Percentiles rank a stretch among this genome's conserved stretches.
Conservation (phyloP, 2,329 filamentous ascomycete species). For the Sphaerostilbella broomeana region DNA sequence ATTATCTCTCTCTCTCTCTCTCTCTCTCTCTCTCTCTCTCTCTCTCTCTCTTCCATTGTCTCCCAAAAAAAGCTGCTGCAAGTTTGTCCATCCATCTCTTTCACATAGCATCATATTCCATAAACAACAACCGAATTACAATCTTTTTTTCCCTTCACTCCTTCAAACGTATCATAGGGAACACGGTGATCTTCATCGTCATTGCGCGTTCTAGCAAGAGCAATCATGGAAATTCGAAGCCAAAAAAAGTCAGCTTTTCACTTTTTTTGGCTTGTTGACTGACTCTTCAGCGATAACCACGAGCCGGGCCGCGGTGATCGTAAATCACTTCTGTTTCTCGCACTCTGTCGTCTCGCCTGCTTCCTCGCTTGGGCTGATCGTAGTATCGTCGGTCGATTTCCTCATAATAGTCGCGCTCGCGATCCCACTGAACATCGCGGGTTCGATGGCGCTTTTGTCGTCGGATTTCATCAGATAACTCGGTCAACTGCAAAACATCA, state of each 20-base stretch:
- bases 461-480: constrained; percentile 77
- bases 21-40: no score
- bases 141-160: no score
- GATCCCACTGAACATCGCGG: constrained; percentile 53
- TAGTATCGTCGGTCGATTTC: constrained; percentile 38
- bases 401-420: constrained; percentile 52
- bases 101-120: neutral
- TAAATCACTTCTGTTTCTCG: constrained; percentile 63
- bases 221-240: no score
- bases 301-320: constrained; percentile 38
- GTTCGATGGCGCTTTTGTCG: constrained; percentile 48
- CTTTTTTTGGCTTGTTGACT: no score
- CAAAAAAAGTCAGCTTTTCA: no score
- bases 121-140: neutral
- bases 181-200: no score
- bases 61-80: no score
- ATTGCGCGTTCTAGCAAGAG: no score
- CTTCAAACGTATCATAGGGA: no score
- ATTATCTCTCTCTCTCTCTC: no score
- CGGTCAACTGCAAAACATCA: constrained; percentile 77
- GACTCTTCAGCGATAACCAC: constrained; percentile 21
- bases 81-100: no score
- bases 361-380: constrained; percentile 23
- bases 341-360: constrained; percentile 51
- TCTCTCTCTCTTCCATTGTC: no score